phyloP scores from a whole-genome alignment of 2,329 filamentous ascomycete genomes.

The Colletotrichum eremochloae region DNA sequence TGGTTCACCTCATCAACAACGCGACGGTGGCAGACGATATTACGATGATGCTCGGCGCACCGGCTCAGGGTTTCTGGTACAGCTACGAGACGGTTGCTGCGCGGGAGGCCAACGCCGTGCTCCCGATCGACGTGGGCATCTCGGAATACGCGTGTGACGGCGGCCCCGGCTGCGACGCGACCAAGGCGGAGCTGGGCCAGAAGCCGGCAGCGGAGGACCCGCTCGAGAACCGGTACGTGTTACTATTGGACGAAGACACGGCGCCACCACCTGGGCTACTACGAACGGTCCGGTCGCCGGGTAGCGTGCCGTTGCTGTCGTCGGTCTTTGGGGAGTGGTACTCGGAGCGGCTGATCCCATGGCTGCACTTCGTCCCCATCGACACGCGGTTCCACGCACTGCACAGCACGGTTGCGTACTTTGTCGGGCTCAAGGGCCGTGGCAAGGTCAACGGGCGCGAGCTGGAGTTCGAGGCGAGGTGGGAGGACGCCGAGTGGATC shows the following conservation, averaged over 20 bases:
- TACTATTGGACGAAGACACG: conserved; percentile 78
- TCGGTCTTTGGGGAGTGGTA: conserved; percentile 85
- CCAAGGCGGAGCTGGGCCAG: conserved; percentile 65
- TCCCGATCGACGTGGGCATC: conserved; percentile 71
- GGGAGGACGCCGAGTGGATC: conserved; percentile 73
- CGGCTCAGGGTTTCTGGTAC: conserved; percentile 54
- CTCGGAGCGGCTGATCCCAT: conserved; percentile 78
- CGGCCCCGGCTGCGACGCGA: conserved; percentile 61
- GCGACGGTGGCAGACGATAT: conserved; percentile 63
- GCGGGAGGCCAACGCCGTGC: conserved; percentile 64
- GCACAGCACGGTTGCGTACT: conserved; percentile 81
- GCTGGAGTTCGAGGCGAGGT: conserved; percentile 62
- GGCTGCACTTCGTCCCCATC: conserved; percentile 85
- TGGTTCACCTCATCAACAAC: conserved; percentile 77
- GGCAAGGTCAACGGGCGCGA: conserved; percentile 59
- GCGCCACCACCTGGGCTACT: conserved; percentile 73
- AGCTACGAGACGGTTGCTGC: conserved; percentile 68
- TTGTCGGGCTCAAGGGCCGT: conserved; percentile 68
- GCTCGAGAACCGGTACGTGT: conserved; percentile 77
- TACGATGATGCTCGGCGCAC: conserved; percentile 68
- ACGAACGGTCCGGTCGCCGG: conserved; percentile 72
- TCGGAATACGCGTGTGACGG: conserved; percentile 70
- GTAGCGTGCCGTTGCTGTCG: conserved; percentile 76
- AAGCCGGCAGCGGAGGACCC: conserved; percentile 62
- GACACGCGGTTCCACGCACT: conserved; percentile 80